Percentiles rank a stretch among this genome's conserved stretches.
Evolutionary conservation across 768 basidiomycete genomes (phyloP).

Genomic region (Termitomyces sp.): DNA sequence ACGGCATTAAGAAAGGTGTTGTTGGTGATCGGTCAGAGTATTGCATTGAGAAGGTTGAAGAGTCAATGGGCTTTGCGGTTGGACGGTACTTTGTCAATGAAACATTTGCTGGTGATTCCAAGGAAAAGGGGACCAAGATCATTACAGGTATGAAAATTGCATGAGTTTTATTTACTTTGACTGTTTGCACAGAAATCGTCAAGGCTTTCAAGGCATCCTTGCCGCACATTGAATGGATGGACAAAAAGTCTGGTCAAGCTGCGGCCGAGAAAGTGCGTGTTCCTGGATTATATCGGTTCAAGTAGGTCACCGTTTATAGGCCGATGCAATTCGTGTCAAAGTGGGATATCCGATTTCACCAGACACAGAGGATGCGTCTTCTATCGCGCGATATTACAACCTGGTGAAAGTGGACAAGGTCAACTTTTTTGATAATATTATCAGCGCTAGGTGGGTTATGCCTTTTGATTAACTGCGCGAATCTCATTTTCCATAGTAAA

Average conservation of each 20-base stretch:
- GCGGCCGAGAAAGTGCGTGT: constrained; percentile 74
- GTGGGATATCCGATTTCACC: constrained; percentile 92
- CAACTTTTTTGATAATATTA: constrained; percentile 82
- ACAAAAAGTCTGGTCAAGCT: constrained; percentile 69
- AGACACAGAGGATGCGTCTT: constrained; percentile 64
- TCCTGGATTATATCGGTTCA: background rate
- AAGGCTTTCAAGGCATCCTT: constrained; percentile 79
- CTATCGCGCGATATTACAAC: constrained; percentile 71
- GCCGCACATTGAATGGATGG: constrained; percentile 84
- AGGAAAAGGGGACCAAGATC: constrained; percentile 73
- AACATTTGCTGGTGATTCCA: constrained; percentile 76
- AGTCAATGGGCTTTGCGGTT: constrained; percentile 79
- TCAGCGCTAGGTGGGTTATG: constrained; percentile 48
- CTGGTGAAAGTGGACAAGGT: constrained; percentile 58
- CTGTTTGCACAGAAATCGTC: constrained; percentile 58
- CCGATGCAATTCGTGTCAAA: constrained; percentile 80
- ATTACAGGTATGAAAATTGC: constrained; percentile 55
- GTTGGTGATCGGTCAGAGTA: constrained; percentile 79
- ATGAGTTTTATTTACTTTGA: constrained; percentile 4
- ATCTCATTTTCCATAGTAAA: constrained; percentile 28
- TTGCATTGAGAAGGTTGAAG: constrained; percentile 71
- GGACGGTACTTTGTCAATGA: constrained; percentile 87
- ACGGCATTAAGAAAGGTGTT: constrained; percentile 84
- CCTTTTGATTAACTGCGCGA: background rate
- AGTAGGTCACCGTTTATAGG: constrained; percentile 34